Conservation (phyloP, 306 rosid species). For the Prunus kanzakura region DNA sequence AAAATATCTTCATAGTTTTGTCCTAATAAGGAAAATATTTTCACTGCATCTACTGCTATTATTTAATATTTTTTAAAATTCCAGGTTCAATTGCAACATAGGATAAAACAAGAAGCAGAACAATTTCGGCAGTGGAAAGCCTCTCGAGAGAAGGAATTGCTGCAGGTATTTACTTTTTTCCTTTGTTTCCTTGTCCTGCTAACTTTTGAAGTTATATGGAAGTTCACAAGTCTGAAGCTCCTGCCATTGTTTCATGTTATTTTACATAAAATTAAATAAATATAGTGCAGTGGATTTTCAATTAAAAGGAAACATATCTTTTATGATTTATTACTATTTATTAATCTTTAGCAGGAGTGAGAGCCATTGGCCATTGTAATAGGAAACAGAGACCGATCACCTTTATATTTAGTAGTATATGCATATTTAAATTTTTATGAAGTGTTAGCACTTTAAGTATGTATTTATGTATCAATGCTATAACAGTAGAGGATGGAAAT, state of each 20-base stretch:
- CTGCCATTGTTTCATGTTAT: background rate
- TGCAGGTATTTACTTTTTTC: slow-evolving; percentile 58
- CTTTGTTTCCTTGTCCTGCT: background rate
- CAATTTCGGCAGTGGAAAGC: slow-evolving; percentile 99
- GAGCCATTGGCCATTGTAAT: background rate
- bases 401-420: background rate
- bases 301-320: too few relatives aligned
- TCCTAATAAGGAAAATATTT: background rate
- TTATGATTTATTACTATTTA: too few relatives aligned
- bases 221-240: slow-evolving; percentile 4
- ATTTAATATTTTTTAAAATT: slow-evolving; percentile 4
- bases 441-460: background rate
- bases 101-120: slow-evolving; percentile 98
- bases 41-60: background rate
- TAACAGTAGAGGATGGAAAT: background rate
- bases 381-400: background rate
- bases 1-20: slow-evolving; percentile 11
- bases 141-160: slow-evolving; percentile 94
- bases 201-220: slow-evolving; percentile 17
- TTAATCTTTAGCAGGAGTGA: background rate
- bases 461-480: background rate
- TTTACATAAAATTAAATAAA: background rate
- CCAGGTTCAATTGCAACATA: slow-evolving; percentile 96
- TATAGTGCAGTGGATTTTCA: too few relatives aligned
- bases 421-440: background rate